These are phyloP conservation scores for Myxozyma mucilagina DNA, from an alignment of 805 yeast genomes.

Conservation along the genomic window DNA sequence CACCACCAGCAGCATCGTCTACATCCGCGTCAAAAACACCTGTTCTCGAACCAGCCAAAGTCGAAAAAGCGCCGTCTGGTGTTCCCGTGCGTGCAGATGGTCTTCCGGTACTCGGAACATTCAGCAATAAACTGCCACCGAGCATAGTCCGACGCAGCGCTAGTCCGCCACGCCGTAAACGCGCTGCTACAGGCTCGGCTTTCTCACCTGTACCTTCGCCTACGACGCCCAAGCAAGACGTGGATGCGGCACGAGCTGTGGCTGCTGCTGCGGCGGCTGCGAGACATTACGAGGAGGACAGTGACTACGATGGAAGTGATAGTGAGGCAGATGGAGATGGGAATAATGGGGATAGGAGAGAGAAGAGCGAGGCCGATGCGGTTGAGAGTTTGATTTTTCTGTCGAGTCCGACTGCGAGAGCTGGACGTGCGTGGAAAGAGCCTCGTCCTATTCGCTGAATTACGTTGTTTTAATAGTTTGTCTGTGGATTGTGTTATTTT, in stretches of 20 bases:
- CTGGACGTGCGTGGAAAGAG: slow-evolving; percentile 21
- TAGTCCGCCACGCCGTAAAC: neutral
- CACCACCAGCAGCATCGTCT: neutral
- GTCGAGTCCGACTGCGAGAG: slow-evolving; percentile 27
- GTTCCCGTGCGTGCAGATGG: slow-evolving; percentile 21
- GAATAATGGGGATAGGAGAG: slow-evolving; percentile 6
- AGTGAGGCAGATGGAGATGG: slow-evolving; percentile 7
- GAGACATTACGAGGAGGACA: slow-evolving; percentile 11
- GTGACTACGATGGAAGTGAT: neutral
- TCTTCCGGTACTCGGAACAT: slow-evolving; percentile 29
- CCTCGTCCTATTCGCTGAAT: neutral
- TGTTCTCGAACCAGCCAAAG: neutral
- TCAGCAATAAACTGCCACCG: slow-evolving; percentile 13
- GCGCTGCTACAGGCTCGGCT: neutral
- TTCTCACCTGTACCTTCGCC: neutral
- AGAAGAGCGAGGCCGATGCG: slow-evolving; percentile 30
- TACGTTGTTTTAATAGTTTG: neutral
- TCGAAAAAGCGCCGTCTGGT: slow-evolving; percentile 4
- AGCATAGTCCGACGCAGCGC: neutral
- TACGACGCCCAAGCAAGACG: neutral
- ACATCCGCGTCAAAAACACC: neutral
- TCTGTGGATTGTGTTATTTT: neutral
- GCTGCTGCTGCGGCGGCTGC: slow-evolving; percentile 28
- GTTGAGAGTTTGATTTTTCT: slow-evolving; percentile 30
- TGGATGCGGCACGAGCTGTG: slow-evolving; percentile 15